These are phyloP conservation scores for Trametes sanguinea DNA, from an alignment of 768 basidiomycete genomes.

Conservation along the genomic window DNA sequence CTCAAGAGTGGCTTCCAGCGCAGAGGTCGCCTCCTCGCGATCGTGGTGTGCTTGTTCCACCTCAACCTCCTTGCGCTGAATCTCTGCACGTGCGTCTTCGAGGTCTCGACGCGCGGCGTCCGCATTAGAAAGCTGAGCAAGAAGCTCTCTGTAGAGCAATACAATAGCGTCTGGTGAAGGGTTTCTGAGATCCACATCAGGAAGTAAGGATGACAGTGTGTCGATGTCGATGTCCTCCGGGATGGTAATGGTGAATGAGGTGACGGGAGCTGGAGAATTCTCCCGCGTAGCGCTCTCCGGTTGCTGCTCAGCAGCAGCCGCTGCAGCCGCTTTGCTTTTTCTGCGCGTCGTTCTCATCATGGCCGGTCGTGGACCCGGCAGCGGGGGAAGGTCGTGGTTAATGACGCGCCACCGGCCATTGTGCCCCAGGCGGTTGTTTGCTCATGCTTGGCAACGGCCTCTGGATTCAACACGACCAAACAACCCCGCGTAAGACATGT, in stretches of 20 bases:
- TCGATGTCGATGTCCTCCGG: slow-evolving; percentile 72
- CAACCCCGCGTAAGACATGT: slow-evolving; percentile 11
- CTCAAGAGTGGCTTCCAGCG: slow-evolving; percentile 57
- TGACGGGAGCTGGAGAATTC: slow-evolving; percentile 34
- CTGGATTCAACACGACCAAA: slow-evolving; percentile 27
- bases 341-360: slow-evolving; percentile 55
- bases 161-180: slow-evolving; percentile 63
- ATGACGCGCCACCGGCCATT: slow-evolving; percentile 21
- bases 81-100: slow-evolving; percentile 69
- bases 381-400: slow-evolving; percentile 11
- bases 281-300: slow-evolving; percentile 34
- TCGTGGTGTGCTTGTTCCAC: slow-evolving; percentile 85
- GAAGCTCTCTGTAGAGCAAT: slow-evolving; percentile 60
- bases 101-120: slow-evolving; percentile 61
- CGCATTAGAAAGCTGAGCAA: slow-evolving; percentile 56
- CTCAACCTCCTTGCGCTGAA: slow-evolving; percentile 76
- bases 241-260: slow-evolving; percentile 44
- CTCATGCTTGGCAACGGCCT: slow-evolving; percentile 28
- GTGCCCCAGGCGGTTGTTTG: slow-evolving; percentile 27
- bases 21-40: slow-evolving; percentile 60
- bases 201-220: slow-evolving; percentile 58
- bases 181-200: slow-evolving; percentile 56
- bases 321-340: slow-evolving; percentile 57
- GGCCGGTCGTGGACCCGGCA: slow-evolving; percentile 21
- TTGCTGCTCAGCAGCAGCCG: slow-evolving; percentile 33